phyloP scores from a whole-genome alignment of 768 basidiomycete species.

The Mycena galericulata region DNA sequence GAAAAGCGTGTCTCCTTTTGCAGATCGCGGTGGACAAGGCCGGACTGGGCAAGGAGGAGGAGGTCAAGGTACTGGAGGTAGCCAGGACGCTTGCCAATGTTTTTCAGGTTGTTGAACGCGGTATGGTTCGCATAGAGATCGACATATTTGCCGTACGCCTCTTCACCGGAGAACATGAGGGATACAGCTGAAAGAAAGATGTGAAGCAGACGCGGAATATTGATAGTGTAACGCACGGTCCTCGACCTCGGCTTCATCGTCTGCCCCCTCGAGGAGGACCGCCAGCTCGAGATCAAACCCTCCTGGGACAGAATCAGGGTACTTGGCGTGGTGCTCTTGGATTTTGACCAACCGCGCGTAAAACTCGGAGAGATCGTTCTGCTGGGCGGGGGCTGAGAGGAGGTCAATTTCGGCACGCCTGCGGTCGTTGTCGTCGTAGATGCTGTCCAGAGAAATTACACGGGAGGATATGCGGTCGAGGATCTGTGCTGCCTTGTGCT shows the following conservation, averaged over 20 bases:
- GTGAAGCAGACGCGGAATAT: slow-evolving; percentile 11
- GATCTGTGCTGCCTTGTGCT: slow-evolving; percentile 93
- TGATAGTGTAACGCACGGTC: slow-evolving; percentile 76
- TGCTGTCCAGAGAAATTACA: slow-evolving; percentile 69
- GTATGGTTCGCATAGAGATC: slow-evolving; percentile 92
- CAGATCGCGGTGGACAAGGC: slow-evolving; percentile 75
- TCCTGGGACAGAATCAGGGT: slow-evolving; percentile 89
- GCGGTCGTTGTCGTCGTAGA: slow-evolving; percentile 83
- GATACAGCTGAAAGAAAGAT: slow-evolving; percentile 68
- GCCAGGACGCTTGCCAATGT: slow-evolving; percentile 83
- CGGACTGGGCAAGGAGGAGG: slow-evolving; percentile 74
- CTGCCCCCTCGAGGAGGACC: slow-evolving; percentile 78
- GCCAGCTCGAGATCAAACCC: slow-evolving; percentile 88
- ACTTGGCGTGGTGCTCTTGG: slow-evolving; percentile 96
- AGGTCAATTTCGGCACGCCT: slow-evolving; percentile 75
- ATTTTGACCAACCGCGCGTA: slow-evolving; percentile 96
- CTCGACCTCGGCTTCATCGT: slow-evolving; percentile 85
- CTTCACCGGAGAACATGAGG: slow-evolving; percentile 95
- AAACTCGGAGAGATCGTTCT: slow-evolving; percentile 90
- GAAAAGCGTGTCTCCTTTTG: slow-evolving; percentile 73
- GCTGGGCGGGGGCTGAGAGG: slow-evolving; percentile 68
- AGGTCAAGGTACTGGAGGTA: slow-evolving; percentile 96
- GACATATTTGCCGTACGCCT: slow-evolving; percentile 93
- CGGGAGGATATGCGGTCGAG: slow-evolving; percentile 85
- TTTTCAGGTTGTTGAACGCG: slow-evolving; percentile 90